Base-by-base conservation (phyloP, 345 rosid species). In the Rhodamnia argentea region DNA sequence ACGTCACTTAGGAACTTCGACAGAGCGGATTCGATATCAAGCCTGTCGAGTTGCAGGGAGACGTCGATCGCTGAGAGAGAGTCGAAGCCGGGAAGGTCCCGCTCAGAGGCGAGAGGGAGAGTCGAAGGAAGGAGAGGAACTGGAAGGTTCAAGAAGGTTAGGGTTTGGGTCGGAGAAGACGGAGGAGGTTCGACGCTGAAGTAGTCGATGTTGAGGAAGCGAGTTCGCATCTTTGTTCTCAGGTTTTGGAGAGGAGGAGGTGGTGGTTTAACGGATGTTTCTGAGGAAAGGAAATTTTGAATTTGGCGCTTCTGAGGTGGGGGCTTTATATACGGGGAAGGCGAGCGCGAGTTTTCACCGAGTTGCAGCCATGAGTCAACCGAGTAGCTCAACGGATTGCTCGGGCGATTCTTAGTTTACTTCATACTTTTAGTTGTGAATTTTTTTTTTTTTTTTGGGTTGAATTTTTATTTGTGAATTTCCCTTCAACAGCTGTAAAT, bases 91-190 rank as follows among this genome's bases (percentile, higher is more conserved):
- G 90, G 90, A 86, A 82, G 62, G 29, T 83, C 89, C 26, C 89
- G 91, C 18, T 75, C 55, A 82, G 87, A 74, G 86, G 29, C 27
- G 85, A 88, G 53, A 86, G 86, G 70, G 57, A 32, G 86, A 58
- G 88, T 32, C 57, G 90, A 89, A 85, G 89, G 88, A 42, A 90
- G 85, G 59, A 60, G 89, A 90, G 95, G 95, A 40, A 90, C 88
- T 8, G 96, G 93, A 55, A 96, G 95, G 57, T 90, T 88, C 32
- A 94, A 94, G 91, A 95, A 94, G 83, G 88, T 89, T 88, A 91
- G 92, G 91, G 92, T 90, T 92, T 88, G 89, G 82, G 52, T 75
- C 26, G 94, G 89, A 20, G 90, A 83, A 24, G 89, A 83, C 82
- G 92, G 56, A 52, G 85, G 40, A 54, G 52, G 20, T 0, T 18